Conservation (phyloP, 2,329 filamentous ascomycete genomes). For the Pseudogymnoascus sp. region DNA sequence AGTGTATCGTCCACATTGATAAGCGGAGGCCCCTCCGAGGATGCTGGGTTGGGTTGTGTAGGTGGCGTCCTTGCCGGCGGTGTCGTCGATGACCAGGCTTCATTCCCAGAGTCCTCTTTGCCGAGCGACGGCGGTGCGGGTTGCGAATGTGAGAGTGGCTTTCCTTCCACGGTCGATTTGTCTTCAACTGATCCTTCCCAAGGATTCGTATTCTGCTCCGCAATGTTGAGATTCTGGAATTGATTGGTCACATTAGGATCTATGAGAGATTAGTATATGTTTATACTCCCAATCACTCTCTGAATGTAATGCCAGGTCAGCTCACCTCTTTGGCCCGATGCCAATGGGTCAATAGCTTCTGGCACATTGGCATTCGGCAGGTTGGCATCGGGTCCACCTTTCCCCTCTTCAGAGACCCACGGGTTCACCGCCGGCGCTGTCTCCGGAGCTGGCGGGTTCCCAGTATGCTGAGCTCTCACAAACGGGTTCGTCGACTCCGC, state of each 20-base stretch:
- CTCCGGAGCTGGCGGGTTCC: constrained; percentile 11
- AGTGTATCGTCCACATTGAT: constrained; percentile 23
- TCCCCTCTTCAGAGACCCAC: constrained; percentile 22
- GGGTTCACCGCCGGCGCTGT: constrained; percentile 23
- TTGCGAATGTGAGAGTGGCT: constrained; percentile 14
- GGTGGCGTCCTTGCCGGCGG: constrained; percentile 15
- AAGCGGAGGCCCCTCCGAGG: constrained; percentile 13
- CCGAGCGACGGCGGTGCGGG: constrained; percentile 17
- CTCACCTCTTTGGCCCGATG: background rate
- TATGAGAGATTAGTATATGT: background rate
- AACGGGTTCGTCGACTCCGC: constrained; percentile 27
- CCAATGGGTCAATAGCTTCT: background rate
- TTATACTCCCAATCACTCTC: background rate
- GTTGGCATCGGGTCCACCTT: constrained; percentile 17
- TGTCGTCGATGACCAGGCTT: constrained; percentile 21
- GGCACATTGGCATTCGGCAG: constrained; percentile 19
- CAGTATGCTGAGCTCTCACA: constrained; percentile 14
- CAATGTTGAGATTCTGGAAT: constrained; percentile 22
- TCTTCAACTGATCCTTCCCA: constrained; percentile 20
- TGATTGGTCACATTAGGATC: constrained; percentile 18
- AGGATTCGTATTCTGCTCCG: constrained; percentile 25
- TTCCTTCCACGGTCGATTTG: constrained; percentile 18
- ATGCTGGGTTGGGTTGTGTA: too few relatives aligned
- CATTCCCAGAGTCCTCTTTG: constrained; percentile 23
- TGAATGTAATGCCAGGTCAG: background rate